A percentile compares a stretch with the other conserved stretches of the same genome.
These are phyloP conservation scores for Tagetes erecta DNA, from an alignment of 129 eudicot genomes.

Conservation along the genomic window DNA sequence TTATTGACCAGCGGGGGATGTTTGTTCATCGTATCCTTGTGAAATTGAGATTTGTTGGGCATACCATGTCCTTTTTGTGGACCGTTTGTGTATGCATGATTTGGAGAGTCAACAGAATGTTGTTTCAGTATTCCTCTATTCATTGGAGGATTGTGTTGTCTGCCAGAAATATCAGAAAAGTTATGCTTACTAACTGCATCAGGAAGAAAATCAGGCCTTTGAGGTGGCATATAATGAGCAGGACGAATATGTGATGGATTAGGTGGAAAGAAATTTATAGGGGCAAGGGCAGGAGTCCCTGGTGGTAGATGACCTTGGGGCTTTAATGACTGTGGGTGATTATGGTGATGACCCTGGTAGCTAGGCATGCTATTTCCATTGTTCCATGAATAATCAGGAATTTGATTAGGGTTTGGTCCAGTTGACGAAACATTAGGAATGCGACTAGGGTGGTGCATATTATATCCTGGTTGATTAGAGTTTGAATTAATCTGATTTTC, in stretches of 20 bases:
- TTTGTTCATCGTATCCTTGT: constrained; percentile 38
- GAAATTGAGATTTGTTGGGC: constrained; percentile 36
- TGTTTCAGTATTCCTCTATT: constrained; percentile 50
- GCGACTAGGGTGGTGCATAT: constrained; percentile 38
- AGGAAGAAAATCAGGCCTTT: constrained; percentile 52
- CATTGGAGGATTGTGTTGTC: constrained; percentile 37
- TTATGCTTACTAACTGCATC: constrained; percentile 53
- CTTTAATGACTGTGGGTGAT: constrained; percentile 45
- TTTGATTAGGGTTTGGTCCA: constrained; percentile 42
- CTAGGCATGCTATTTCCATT: constrained; percentile 33
- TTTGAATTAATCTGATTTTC: constrained; percentile 48
- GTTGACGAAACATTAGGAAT: constrained; percentile 40
- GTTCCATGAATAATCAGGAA: constrained; percentile 47
- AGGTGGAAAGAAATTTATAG: constrained; percentile 50
- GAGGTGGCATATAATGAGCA: constrained; percentile 43
- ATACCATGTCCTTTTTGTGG: constrained; percentile 58
- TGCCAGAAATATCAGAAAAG: constrained; percentile 49
- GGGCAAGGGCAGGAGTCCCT: constrained; percentile 42
- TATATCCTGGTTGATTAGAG: constrained; percentile 49
- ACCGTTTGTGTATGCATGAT: constrained; percentile 40
- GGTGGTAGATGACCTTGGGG: constrained; percentile 38
- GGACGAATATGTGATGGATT: constrained; percentile 40
- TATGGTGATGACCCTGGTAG: constrained; percentile 48
- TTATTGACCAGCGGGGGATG: constrained; percentile 25
- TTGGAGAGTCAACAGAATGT: constrained; percentile 41